Base-by-base conservation (phyloP, 371 early-diverging fungal species). In the Mortierella sp. region DNA sequence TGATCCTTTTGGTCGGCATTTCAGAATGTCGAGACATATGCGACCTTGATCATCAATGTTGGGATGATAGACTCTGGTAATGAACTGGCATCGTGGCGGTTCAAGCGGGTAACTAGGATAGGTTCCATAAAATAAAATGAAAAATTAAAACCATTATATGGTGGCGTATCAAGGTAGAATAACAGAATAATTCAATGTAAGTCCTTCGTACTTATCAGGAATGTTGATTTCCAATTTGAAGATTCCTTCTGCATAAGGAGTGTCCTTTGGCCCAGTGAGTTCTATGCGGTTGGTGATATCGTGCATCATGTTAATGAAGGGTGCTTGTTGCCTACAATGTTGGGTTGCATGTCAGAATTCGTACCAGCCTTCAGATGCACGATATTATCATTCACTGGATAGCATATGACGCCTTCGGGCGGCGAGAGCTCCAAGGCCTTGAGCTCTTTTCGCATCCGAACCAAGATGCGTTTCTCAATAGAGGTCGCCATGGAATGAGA, bases 21-120 rank as follows among this genome's bases (percentile, higher is more conserved):
- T 80, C n/a, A 80, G n/a, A 40, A 80, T 70, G 43, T 74, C 63
- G 15, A 80, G 68, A 31, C 81, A 80, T n/a, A 80, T 80, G 9
- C 75, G 67, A 2, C 81, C 81, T 55, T 80, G 70, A 26, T 80
- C 80, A 35, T 80, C 80, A 70, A 80, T 80, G 32, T 80, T 80
- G 15, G 80, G 80, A 37, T 80, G 81, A 37, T 80, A 80, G 9
- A 80, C 66, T 31, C 56, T 56, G 17, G 81, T 80, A 13, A 71
- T 54, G 49, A 80, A 80, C 58, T 74, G 71, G 35, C 81, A 80
- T 5, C 70, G 54, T 19, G 81, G 81, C 5, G 81, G 81, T 23
- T 80, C 81, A 28, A 80, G 56, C 8, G 81, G 81, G 53, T 80
- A 80, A 13, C 81, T 80, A 35, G 1, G 22, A 15, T 0, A 28